phyloP scores from a whole-genome alignment of 331 rosid genomes.

The Erythrophleum ivorense region DNA sequence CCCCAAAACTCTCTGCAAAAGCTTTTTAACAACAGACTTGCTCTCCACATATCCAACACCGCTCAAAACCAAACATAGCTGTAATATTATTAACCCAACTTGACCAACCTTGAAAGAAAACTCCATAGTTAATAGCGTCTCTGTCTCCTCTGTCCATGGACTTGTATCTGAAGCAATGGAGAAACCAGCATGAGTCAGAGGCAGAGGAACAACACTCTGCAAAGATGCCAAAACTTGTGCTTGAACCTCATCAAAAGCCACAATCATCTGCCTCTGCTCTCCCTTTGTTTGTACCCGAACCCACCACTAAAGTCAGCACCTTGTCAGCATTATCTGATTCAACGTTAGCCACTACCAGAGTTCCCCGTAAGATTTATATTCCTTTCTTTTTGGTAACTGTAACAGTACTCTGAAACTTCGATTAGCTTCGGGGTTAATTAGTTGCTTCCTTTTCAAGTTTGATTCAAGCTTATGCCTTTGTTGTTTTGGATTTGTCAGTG shows the following conservation, averaged over 20 bases:
- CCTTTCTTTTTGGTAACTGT: not conserved
- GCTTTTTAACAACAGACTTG: constrained; percentile 41
- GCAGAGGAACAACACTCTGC: constrained; percentile 77
- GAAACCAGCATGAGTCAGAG: constrained; percentile 85
- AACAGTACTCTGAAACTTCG: constrained; percentile 13
- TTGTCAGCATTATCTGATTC: constrained; percentile 73
- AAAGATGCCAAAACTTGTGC: constrained; percentile 81
- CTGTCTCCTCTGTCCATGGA: constrained; percentile 70
- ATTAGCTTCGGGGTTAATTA: constrained; percentile 6
- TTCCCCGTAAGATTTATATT: constrained; percentile 58
- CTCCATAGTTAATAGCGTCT: not conserved
- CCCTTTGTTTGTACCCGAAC: constrained; percentile 75
- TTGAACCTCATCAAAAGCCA: constrained; percentile 58
- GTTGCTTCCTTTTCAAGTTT: constrained; percentile 18
- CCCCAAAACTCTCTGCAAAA: constrained; percentile 45
- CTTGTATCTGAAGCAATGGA: constrained; percentile 88
- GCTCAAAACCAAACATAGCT: constrained; percentile 30
- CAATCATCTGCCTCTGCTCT: constrained; percentile 62
- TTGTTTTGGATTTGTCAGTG: constrained; percentile 15
- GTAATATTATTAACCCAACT: constrained; percentile 35
- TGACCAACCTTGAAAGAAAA: constrained; percentile 24
- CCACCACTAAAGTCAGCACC: constrained; percentile 58
- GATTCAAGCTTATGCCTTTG: not conserved
- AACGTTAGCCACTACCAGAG: constrained; percentile 46
- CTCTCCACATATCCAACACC: constrained; percentile 45